These are phyloP conservation scores for Omphalea diandra DNA, from an alignment of 441 rosid species.

Conservation along the genomic window DNA sequence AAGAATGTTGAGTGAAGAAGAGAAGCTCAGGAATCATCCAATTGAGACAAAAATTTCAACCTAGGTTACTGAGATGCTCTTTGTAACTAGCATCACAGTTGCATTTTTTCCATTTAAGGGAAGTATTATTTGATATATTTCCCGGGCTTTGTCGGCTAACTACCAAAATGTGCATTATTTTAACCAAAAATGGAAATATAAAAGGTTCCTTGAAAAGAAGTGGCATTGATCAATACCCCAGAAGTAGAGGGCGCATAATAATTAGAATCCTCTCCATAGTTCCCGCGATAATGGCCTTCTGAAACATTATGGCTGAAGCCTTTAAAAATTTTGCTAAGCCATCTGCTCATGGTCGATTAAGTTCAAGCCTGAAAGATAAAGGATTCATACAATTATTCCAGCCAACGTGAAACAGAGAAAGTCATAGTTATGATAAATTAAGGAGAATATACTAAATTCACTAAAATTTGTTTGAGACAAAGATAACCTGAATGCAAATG, in stretches of 20 bases:
- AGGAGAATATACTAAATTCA: not conserved
- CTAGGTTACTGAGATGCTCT: not conserved
- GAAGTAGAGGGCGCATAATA: conserved; percentile 57
- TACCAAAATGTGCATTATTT: not conserved
- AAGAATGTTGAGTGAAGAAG: conserved; percentile 9
- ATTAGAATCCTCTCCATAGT: conserved; percentile 43
- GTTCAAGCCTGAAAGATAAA: conserved; percentile 40
- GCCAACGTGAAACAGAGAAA: not conserved
- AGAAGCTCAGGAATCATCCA: not conserved
- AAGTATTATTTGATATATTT: conserved; percentile 3
- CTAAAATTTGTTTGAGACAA: not conserved
- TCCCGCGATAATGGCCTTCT: conserved; percentile 50
- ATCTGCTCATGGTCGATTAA: conserved; percentile 50
- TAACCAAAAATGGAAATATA: conserved; percentile 4
- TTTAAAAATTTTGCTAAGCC: conserved; percentile 88
- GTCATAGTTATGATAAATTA: conserved; percentile 8
- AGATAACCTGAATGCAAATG: conserved; percentile 1
- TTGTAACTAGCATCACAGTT: not conserved
- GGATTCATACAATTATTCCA: not conserved
- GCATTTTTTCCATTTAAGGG: not conserved
- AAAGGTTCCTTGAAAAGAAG: conserved; percentile 13
- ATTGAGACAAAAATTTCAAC: not conserved
- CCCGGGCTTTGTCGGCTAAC: not conserved
- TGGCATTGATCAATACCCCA: conserved; percentile 43
- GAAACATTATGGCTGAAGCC: conserved; percentile 59